Evolutionary conservation across 768 basidiomycete species (phyloP).

Genomic region (Erythrobasidium yunnanense): DNA sequence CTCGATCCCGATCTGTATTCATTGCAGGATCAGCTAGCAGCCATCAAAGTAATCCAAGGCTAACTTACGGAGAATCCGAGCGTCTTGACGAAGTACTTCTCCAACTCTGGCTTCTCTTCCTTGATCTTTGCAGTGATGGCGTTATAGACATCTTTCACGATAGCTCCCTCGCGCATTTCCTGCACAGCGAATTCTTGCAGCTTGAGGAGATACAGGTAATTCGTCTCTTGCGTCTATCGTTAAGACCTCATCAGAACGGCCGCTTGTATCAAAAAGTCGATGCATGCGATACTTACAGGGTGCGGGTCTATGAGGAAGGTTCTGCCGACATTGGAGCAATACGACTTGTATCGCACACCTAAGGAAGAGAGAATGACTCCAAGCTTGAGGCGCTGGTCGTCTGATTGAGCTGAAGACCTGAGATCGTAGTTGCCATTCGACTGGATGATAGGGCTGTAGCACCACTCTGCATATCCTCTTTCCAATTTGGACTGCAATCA

Average conservation of each 20-base stretch:
- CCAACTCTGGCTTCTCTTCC: constrained; percentile 68
- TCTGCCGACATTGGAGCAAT: constrained; percentile 82
- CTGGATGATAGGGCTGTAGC: constrained; percentile 90
- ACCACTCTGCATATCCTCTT: constrained; percentile 81
- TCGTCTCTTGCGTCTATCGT: constrained; percentile 73
- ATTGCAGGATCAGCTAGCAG: not conserved
- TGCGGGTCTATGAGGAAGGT: constrained; percentile 93
- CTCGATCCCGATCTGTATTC: constrained; percentile 75
- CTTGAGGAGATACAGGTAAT: constrained; percentile 65
- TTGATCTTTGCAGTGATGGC: constrained; percentile 59
- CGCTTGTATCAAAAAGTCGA: not conserved
- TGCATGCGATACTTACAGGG: constrained; percentile 48
- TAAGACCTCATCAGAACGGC: not conserved
- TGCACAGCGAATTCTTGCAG: constrained; percentile 65
- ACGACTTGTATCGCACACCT: constrained; percentile 83
- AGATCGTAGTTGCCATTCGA: constrained; percentile 87
- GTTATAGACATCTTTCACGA: constrained; percentile 69
- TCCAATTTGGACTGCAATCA: constrained; percentile 53
- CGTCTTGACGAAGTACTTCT: constrained; percentile 74
- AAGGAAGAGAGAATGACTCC: constrained; percentile 79
- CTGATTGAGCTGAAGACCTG: constrained; percentile 72
- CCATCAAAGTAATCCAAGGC: not conserved
- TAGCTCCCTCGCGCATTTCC: constrained; percentile 66
- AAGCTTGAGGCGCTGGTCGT: constrained; percentile 64
- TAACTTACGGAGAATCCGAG: constrained; percentile 72